A percentile compares a stretch with the other conserved stretches of the same genome.
phyloP scores from a whole-genome alignment of 2,329 filamentous ascomycete species.

The Xylaria sp. region DNA sequence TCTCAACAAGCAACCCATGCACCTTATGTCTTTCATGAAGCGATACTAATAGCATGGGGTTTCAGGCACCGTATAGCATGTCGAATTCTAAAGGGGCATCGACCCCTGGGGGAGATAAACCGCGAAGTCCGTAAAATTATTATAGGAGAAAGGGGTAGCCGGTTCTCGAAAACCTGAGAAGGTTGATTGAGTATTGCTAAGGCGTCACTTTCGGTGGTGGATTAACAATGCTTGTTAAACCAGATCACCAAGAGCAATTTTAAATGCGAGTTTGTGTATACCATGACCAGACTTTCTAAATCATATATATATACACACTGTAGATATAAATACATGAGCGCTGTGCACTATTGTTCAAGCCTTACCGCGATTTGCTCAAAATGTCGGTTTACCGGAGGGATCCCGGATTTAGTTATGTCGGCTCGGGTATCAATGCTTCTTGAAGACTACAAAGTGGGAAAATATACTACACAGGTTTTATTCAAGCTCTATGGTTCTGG shows the following conservation, averaged over 20 bases:
- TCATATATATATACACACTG: background rate
- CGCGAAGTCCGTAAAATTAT: slow-evolving; percentile 7
- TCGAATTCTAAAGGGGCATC: slow-evolving; percentile 70
- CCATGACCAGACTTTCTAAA: background rate
- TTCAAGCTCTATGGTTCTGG: too few species aligned
- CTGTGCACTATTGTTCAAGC: background rate
- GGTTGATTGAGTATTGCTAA: background rate
- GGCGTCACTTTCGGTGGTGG: background rate
- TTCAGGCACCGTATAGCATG: slow-evolving; percentile 77
- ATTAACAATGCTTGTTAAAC: background rate
- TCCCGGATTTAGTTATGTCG: background rate
- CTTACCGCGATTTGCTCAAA: background rate
- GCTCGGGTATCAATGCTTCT: background rate
- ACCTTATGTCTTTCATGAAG: background rate
- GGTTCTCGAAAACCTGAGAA: background rate
- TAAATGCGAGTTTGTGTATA: background rate
- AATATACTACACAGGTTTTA: too few species aligned
- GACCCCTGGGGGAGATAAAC: slow-evolving; percentile 60
- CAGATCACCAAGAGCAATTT: background rate
- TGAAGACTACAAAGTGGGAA: too few species aligned
- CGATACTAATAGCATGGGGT: slow-evolving; percentile 36
- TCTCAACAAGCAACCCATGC: background rate
- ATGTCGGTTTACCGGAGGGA: background rate
- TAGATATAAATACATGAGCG: slow-evolving; percentile 3
- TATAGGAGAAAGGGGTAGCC: too few species aligned